Conservation (phyloP, 2,329 filamentous ascomycete species). For the Alternaria arbusti region DNA sequence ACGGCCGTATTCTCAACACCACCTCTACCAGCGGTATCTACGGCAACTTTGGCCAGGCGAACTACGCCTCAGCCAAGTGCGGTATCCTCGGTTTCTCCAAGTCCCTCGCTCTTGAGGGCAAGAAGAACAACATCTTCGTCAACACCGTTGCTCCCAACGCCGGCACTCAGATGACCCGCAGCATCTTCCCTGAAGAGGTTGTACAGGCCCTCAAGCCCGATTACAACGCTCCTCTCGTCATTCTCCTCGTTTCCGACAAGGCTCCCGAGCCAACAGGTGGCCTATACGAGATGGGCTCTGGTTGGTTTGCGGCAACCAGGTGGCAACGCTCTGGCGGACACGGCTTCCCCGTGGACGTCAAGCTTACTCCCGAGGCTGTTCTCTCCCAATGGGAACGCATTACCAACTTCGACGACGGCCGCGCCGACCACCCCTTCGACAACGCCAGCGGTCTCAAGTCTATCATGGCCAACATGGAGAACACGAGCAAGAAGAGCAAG, state of each 20-base stretch:
- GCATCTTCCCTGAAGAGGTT: constrained; percentile 94
- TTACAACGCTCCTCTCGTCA: constrained; percentile 92
- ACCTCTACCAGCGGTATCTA: constrained; percentile 97
- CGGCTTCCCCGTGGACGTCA: constrained; percentile 86
- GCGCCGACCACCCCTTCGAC: constrained; percentile 85
- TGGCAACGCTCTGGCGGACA: constrained; percentile 93
- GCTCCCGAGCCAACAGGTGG: constrained; percentile 85
- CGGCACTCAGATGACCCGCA: constrained; percentile 92
- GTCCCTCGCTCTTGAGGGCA: constrained; percentile 88
- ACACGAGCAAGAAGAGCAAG: constrained; percentile 62
- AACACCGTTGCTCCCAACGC: constrained; percentile 99
- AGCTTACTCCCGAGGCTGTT: constrained; percentile 81
- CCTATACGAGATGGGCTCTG: constrained; percentile 93
- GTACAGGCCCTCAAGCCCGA: constrained; percentile 99
- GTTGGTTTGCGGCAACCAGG: constrained; percentile 89
- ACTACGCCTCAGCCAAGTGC: constrained; percentile 76
- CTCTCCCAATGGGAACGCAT: constrained; percentile 70
- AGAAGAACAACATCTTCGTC: constrained; percentile 97
- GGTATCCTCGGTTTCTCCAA: constrained; percentile 96
- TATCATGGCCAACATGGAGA: constrained; percentile 84
- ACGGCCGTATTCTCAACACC: constrained; percentile 95
- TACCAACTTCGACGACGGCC: constrained; percentile 83
- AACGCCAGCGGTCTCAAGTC: constrained; percentile 78
- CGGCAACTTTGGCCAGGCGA: constrained; percentile 98
- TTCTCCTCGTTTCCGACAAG: constrained; percentile 85